Evolutionary conservation across 78 protist genomes (phyloP).

Genomic region (Protostelium mycophagum): DNA sequence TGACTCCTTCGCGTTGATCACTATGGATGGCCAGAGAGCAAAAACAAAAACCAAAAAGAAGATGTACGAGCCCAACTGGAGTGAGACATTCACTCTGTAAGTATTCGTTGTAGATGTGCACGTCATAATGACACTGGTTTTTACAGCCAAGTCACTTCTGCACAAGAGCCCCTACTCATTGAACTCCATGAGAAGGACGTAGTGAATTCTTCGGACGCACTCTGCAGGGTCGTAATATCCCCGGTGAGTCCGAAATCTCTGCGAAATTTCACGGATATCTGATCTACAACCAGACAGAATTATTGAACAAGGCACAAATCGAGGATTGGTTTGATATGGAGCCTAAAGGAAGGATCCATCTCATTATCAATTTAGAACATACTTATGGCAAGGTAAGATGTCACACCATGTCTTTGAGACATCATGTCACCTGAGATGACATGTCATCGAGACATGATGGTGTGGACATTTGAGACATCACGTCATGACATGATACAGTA

Average conservation of each 20-base stretch:
- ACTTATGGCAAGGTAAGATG: not conserved
- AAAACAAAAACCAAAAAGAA: not conserved
- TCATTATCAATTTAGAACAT: not conserved
- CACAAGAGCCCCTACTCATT: not conserved
- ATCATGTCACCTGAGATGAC: too few relatives aligned
- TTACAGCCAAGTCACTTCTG: not conserved
- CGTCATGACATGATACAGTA: too few relatives aligned
- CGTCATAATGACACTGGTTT: not conserved
- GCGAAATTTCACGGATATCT: too few relatives aligned
- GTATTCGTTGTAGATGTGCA: not conserved
- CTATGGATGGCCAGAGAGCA: not conserved
- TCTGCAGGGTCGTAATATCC: not conserved
- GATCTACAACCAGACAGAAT: not conserved
- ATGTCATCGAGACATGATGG: not conserved
- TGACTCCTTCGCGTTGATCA: not conserved
- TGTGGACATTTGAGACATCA: not conserved
- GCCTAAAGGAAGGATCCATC: not conserved
- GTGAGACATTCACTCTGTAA: not conserved
- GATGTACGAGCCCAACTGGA: not conserved
- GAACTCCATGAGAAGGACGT: not conserved
- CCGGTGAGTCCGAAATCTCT: not conserved
- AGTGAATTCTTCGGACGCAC: not conserved
- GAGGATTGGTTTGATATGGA: not conserved
- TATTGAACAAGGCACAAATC: not conserved
- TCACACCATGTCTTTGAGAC: too few relatives aligned